phyloP scores from a whole-genome alignment of 495 filamentous ascomycete genomes.

The Hypoxylon perforatum region DNA sequence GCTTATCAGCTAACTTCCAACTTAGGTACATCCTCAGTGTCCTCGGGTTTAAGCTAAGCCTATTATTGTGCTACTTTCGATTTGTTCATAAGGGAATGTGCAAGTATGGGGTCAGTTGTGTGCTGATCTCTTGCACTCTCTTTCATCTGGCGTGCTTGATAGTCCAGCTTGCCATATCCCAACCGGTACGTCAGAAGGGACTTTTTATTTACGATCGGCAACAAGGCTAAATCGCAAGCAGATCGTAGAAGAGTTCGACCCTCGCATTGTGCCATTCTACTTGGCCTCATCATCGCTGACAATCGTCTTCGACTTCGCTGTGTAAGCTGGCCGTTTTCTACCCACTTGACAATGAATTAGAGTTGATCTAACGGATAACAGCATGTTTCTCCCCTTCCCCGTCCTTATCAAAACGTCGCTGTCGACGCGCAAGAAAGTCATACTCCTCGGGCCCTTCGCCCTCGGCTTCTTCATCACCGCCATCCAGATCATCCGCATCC shows the following conservation, averaged over 20 bases:
- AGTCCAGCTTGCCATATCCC: conserved; percentile 58
- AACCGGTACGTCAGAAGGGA: conserved; percentile 46
- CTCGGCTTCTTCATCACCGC: conserved; percentile 65
- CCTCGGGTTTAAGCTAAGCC: conserved; percentile 64
- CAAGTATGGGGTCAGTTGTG: conserved; percentile 46
- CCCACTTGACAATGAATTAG: neutral
- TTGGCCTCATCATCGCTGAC: conserved; percentile 53
- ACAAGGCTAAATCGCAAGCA: conserved; percentile 18
- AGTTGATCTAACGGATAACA: conserved; percentile 20
- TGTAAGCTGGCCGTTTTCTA: conserved; percentile 45
- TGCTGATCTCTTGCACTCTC: conserved; percentile 48
- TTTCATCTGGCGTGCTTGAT: conserved; percentile 51
- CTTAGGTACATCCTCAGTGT: conserved; percentile 55
- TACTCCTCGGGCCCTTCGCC: conserved; percentile 60
- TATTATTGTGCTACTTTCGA: conserved; percentile 62
- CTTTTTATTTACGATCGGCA: neutral
- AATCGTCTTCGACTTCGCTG: conserved; percentile 60
- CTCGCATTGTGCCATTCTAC: conserved; percentile 53
- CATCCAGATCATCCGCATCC: conserved; percentile 66
- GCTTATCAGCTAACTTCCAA: neutral
- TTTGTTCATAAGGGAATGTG: conserved; percentile 58
- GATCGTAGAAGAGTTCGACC: conserved; percentile 61
- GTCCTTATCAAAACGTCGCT: conserved; percentile 59
- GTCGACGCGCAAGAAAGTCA: conserved; percentile 50
- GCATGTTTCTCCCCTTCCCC: conserved; percentile 61